These are phyloP conservation scores for Hirsutella rhossiliensis DNA, from an alignment of 2,329 filamentous ascomycete genomes.

Conservation along the genomic window DNA sequence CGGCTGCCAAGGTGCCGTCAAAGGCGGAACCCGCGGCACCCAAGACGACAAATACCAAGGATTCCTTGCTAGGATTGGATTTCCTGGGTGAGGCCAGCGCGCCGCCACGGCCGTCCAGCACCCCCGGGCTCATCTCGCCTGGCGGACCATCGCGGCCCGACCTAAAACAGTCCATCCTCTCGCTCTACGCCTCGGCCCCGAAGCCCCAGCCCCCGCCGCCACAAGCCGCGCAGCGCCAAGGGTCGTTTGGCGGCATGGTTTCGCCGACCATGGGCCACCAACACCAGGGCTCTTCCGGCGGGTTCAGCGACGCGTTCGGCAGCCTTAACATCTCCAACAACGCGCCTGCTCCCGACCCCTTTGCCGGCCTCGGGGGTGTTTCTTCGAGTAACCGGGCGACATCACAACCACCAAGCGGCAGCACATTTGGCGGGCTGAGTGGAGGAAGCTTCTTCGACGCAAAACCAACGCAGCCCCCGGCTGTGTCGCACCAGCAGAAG, in stretches of 20 bases:
- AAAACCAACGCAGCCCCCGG: slow-evolving; percentile 45
- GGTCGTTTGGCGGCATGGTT: slow-evolving; percentile 56
- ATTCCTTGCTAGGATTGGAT: slow-evolving; percentile 84
- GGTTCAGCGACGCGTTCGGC: slow-evolving; percentile 65
- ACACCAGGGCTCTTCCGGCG: slow-evolving; percentile 39
- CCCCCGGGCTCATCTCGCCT: slow-evolving; percentile 49
- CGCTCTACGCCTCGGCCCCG: slow-evolving; percentile 76
- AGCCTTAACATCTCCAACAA: slow-evolving; percentile 30
- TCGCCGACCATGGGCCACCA: slow-evolving; percentile 42
- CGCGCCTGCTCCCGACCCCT: slow-evolving; percentile 38
- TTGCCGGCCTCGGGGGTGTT: slow-evolving; percentile 43
- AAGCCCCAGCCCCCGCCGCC: slow-evolving; percentile 53
- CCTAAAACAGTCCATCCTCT: slow-evolving; percentile 93
- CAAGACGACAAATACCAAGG: slow-evolving; percentile 60
- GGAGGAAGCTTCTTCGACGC: slow-evolving; percentile 78
- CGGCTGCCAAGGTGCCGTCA: slow-evolving; percentile 41
- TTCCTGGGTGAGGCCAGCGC: slow-evolving; percentile 70
- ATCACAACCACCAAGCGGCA: slow-evolving; percentile 21
- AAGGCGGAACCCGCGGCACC: slow-evolving; percentile 55
- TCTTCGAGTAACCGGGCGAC: slow-evolving; percentile 19
- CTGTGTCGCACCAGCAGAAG: slow-evolving; percentile 35
- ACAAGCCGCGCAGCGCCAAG: slow-evolving; percentile 41
- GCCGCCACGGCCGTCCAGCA: slow-evolving; percentile 73
- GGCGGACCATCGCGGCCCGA: slow-evolving; percentile 71
- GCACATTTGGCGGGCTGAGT: slow-evolving; percentile 40